Evolutionary conservation across 2,329 filamentous ascomycete genomes (phyloP).

Genomic region (Fusarium lateritium): DNA sequence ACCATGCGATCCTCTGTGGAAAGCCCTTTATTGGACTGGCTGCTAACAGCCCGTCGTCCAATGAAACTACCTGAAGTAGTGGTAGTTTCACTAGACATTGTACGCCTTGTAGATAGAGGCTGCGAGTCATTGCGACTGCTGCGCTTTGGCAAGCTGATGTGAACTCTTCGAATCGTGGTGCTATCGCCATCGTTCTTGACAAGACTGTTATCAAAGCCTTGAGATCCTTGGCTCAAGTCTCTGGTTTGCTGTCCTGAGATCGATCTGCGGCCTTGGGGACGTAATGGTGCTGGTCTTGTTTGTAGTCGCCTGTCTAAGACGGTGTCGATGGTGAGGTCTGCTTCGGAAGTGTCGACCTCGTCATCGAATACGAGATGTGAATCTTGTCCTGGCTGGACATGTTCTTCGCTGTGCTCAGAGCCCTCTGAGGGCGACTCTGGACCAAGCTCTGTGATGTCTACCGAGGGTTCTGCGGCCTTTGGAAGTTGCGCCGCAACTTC

Average conservation of each 20-base stretch:
- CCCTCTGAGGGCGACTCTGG: constrained; percentile 5
- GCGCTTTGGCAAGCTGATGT: constrained; percentile 6
- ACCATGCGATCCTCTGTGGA: constrained; percentile 2
- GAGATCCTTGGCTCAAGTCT: not conserved
- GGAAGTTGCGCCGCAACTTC: not conserved
- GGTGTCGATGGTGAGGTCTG: constrained; percentile 5
- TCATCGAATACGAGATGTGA: not conserved
- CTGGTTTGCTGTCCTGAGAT: not conserved
- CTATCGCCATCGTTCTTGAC: not conserved
- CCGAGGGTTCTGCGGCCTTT: not conserved
- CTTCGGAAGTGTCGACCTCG: not conserved
- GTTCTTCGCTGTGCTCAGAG: not conserved
- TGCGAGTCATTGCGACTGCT: constrained; percentile 1
- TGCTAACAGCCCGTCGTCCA: not conserved
- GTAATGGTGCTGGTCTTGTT: not conserved
- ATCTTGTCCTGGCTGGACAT: not conserved
- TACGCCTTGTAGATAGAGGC: not conserved
- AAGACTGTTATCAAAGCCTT: not conserved
- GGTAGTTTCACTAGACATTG: constrained; percentile 3
- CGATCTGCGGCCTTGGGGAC: not conserved
- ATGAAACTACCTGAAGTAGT: not conserved
- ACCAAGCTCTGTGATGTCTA: constrained; percentile 4
- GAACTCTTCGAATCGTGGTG: constrained; percentile 1
- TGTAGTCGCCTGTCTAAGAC: not conserved
- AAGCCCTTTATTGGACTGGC: not conserved